A percentile compares a stretch with the other conserved stretches of the same genome.
These are phyloP conservation scores for Malania oleifera DNA, from an alignment of 164 flowering plant genomes.

Conservation along the genomic window DNA sequence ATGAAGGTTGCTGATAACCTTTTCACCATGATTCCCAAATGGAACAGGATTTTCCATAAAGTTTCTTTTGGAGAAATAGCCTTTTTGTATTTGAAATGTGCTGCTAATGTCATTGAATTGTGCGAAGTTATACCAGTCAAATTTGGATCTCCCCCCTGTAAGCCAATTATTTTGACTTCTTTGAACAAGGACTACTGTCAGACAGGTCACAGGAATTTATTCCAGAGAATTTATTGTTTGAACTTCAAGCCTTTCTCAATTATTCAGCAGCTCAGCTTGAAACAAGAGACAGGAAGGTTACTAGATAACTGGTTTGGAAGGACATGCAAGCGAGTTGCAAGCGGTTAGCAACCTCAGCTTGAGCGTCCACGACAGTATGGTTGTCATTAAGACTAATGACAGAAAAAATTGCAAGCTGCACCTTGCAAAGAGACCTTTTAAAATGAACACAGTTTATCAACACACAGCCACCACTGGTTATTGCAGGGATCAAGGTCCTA, in stretches of 20 bases:
- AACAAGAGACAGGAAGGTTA: slow-evolving; percentile 30
- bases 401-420: slow-evolving; percentile 19
- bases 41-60: slow-evolving; percentile 35
- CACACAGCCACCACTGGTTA: slow-evolving; percentile 39
- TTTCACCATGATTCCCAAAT: slow-evolving; percentile 45
- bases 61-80: slow-evolving; percentile 19
- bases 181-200: slow-evolving; percentile 35
- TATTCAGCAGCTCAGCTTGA: slow-evolving; percentile 28
- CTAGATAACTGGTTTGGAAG: slow-evolving; percentile 36
- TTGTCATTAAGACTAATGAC: slow-evolving; percentile 34
- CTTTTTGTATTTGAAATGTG: slow-evolving; percentile 33
- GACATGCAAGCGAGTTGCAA: slow-evolving; percentile 27
- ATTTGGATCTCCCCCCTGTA: slow-evolving; percentile 37
- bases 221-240: slow-evolving; percentile 43
- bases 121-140: slow-evolving; percentile 36
- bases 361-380: slow-evolving; percentile 29
- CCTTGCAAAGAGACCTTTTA: slow-evolving; percentile 26
- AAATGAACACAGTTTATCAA: too few relatives aligned
- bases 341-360: slow-evolving; percentile 34
- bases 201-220: too few relatives aligned
- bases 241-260: slow-evolving; percentile 34
- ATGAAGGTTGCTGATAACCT: slow-evolving; percentile 22
- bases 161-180: slow-evolving; percentile 47
- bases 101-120: slow-evolving; percentile 47
- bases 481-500: slow-evolving; percentile 36